Evolutionary conservation across 495 filamentous ascomycete genomes (phyloP).

Genomic region (Trichoderma reesei): DNA sequence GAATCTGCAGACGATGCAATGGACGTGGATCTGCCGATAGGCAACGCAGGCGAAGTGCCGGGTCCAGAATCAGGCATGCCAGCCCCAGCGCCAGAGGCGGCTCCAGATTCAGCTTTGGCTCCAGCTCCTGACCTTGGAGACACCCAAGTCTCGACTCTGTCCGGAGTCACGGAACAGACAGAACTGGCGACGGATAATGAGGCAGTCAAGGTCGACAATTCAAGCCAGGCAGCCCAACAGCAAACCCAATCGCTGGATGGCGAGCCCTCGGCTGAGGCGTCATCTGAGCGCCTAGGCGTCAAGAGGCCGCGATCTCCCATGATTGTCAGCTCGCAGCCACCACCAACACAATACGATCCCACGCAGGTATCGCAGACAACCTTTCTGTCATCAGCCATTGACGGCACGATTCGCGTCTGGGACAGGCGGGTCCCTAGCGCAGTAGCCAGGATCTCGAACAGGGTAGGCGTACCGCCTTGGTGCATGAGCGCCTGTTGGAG

Average conservation of each 20-base stretch:
- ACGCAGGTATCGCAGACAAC: constrained; percentile 51
- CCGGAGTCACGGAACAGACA: not conserved
- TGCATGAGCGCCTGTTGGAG: constrained; percentile 98
- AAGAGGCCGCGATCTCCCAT: not conserved
- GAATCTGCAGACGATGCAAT: not conserved
- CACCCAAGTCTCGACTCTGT: not conserved
- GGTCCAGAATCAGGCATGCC: not conserved
- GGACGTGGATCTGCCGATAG: not conserved
- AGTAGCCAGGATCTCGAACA: constrained; percentile 64
- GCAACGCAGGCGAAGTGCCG: too few species aligned
- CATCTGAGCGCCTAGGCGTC: not conserved
- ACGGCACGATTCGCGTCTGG: constrained; percentile 86
- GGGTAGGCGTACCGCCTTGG: constrained; percentile 76
- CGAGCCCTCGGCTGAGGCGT: not conserved
- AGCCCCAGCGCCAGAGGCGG: not conserved
- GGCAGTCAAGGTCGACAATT: not conserved
- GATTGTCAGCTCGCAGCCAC: not conserved
- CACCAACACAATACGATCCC: constrained; percentile 21
- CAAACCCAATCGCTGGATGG: not conserved
- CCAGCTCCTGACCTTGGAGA: not conserved
- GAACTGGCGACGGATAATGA: not conserved
- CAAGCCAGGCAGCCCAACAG: not conserved
- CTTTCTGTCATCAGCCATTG: constrained; percentile 78
- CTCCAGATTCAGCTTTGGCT: not conserved
- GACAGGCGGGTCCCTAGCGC: constrained; percentile 71